Evolutionary conservation across 2,329 filamentous ascomycete genomes (phyloP), one percentile per base, ranked within the genome.

Genomic region (Pseudogymnoascus sp.): DNA sequence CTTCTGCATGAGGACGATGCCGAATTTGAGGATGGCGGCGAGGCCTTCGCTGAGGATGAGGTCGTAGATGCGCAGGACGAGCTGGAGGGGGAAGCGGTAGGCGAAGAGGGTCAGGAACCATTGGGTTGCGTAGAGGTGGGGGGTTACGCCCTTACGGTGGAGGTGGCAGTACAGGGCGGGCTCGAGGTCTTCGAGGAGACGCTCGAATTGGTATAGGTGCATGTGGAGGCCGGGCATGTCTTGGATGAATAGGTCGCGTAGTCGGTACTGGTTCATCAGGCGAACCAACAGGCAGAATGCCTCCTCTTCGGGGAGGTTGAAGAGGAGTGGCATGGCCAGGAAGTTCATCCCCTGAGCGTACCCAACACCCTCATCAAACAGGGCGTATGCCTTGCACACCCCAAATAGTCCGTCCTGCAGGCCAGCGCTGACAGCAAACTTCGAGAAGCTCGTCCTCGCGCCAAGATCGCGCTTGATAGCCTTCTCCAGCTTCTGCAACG

Each of bases 311-410:
- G 92, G 90, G 92, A 97, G 96, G 73, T 97, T 97, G 78, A 99
- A 97, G 1, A 99, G 80, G 16, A 99, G 75, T 23, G 95, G 94
- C 92, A 97, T 97, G 58, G 92, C 90, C 64, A 99, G 85, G 71
- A 99, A 99, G 73, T 97, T 99, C 90, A 99, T 97, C 72, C 94
- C 94, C 75, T 99, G 94, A 0, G 95, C 93, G 74, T 99, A 99
- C 33, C 94, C 93, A 36, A 99, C 94, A 6, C 82, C 89, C 71
- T 96, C 92, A 71, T 99, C 94, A 69, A 92, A 97, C 30, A 99
- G 80, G 12, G 94, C 94, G 76, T 99, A 99, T 1, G 94, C 92
- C 75, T 97, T 99, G 79, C 94, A 99, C 36, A 99, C 85, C 38
- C 92, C 92, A 75, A 96, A 97, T 8, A 99, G 82, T 7, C 91